Conservation (phyloP, 176 grass and related monocot genomes). For the Phragmites australis region DNA sequence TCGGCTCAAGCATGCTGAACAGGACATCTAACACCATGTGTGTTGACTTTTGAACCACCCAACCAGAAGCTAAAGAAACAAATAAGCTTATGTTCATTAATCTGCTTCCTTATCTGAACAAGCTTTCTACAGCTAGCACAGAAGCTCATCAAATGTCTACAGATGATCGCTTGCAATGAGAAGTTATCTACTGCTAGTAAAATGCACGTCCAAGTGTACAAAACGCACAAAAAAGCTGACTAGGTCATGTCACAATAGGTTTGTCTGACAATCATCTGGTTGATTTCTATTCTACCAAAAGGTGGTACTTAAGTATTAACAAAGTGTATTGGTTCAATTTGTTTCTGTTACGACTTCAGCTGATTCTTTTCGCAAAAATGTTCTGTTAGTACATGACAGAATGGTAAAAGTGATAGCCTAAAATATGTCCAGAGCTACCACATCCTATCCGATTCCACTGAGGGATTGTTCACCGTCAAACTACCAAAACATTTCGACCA, state of each 20-base stretch:
- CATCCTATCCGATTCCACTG: not conserved
- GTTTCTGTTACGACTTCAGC: slow-evolving; percentile 10
- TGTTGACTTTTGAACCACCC: not conserved
- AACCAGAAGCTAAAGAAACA: not conserved
- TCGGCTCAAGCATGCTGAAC: slow-evolving; percentile 20
- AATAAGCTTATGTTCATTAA: not conserved
- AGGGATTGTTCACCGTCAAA: slow-evolving; percentile 18
- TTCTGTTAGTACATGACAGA: not conserved
- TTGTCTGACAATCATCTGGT: not conserved
- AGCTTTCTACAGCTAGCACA: not conserved
- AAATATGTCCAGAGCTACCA: not conserved
- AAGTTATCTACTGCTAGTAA: slow-evolving; percentile 12
- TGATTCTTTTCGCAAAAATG: not conserved
- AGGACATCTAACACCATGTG: not conserved
- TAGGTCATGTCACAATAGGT: not conserved
- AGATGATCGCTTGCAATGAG: not conserved
- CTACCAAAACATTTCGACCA: not conserved
- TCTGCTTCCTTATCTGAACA: not conserved
- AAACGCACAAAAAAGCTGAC: not conserved
- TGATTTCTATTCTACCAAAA: slow-evolving; percentile 8
- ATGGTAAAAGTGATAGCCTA: not conserved
- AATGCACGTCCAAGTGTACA: not conserved
- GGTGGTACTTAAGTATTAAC: not conserved
- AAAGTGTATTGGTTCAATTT: not conserved
- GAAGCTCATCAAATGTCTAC: slow-evolving; percentile 17